phyloP scores from a whole-genome alignment of 139 green algal genomes.

The Coelastrella sp. region DNA sequence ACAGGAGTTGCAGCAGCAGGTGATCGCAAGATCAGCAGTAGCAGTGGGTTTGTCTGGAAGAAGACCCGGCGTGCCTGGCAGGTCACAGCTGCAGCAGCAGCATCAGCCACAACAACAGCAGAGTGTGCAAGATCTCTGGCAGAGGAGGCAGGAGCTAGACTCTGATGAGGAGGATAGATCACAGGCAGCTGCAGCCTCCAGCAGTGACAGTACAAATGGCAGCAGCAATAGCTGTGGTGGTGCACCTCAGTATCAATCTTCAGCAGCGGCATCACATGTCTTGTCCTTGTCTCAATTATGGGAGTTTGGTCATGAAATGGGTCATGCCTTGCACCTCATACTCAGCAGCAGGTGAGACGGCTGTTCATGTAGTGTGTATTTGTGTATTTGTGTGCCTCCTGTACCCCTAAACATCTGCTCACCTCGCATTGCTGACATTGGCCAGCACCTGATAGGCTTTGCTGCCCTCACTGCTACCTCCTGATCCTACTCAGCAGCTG shows the following conservation, averaged over 20 bases:
- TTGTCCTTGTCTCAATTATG: slow-evolving; percentile 22
- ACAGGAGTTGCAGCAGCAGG: slow-evolving; percentile 10
- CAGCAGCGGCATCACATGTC: neutral
- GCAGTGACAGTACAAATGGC: too few relatives aligned
- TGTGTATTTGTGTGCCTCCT: too few relatives aligned
- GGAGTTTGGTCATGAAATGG: slow-evolving; percentile 42
- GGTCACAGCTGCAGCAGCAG: neutral
- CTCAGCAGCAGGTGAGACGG: slow-evolving; percentile 32
- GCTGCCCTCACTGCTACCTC: too few relatives aligned
- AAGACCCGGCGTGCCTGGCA: neutral
- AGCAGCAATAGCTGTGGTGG: too few relatives aligned
- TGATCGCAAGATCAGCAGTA: neutral
- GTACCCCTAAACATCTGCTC: too few relatives aligned
- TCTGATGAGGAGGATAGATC: neutral
- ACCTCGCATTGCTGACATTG: too few relatives aligned
- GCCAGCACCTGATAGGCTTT: too few relatives aligned
- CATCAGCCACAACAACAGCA: neutral
- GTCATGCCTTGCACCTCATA: slow-evolving; percentile 35
- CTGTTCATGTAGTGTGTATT: neutral
- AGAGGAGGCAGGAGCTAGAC: neutral
- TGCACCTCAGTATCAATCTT: too few relatives aligned
- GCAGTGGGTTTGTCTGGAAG: slow-evolving; percentile 21
- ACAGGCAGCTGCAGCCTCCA: too few relatives aligned
- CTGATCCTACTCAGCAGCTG: too few relatives aligned
- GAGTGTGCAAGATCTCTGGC: too few relatives aligned